These are phyloP conservation scores for Scheffersomyces stipitis DNA, from an alignment of 805 yeast genomes.

Conservation along the genomic window DNA sequence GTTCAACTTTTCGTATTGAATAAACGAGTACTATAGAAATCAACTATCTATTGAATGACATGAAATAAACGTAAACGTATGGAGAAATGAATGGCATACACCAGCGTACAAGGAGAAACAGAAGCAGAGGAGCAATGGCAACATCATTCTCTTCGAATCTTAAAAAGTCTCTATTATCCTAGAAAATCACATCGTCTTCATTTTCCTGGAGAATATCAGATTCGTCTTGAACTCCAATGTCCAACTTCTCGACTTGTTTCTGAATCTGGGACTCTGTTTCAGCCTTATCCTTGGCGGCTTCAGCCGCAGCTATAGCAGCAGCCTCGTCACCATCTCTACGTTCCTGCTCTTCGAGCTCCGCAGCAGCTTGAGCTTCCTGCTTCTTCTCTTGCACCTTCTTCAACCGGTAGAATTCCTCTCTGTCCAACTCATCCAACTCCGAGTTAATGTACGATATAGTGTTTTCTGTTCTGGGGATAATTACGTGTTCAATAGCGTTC, in stretches of 20 bases:
- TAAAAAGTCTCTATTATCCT: conserved; percentile 7
- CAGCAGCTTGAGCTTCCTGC: conserved; percentile 70
- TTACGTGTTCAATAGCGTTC: conserved; percentile 97
- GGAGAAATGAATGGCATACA: too few relatives aligned
- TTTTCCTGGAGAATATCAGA: conserved; percentile 37
- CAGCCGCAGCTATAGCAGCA: conserved; percentile 20
- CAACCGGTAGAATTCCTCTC: conserved; percentile 96
- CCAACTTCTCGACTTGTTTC: conserved; percentile 29
- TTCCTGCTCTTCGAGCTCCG: conserved; percentile 52
- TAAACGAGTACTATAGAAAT: conserved; percentile 4
- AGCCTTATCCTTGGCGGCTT: conserved; percentile 3
- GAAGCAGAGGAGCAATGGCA: too few relatives aligned
- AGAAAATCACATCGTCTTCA: conserved; percentile 49
- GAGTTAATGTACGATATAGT: conserved; percentile 90
- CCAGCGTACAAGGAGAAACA: too few relatives aligned
- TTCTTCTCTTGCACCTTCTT: conserved; percentile 96
- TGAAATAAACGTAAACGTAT: too few relatives aligned
- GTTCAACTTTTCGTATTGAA: too few relatives aligned
- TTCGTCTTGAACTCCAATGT: conserved; percentile 12
- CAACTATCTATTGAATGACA: too few relatives aligned
- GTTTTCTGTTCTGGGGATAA: conserved; percentile 96
- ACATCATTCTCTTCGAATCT: too few relatives aligned
- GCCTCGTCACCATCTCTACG: conserved; percentile 17
- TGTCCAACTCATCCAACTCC: conserved; percentile 94
- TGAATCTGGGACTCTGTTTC: conserved; percentile 22